Conservation (phyloP, 768 basidiomycete genomes). For the Termitomyces sp. region DNA sequence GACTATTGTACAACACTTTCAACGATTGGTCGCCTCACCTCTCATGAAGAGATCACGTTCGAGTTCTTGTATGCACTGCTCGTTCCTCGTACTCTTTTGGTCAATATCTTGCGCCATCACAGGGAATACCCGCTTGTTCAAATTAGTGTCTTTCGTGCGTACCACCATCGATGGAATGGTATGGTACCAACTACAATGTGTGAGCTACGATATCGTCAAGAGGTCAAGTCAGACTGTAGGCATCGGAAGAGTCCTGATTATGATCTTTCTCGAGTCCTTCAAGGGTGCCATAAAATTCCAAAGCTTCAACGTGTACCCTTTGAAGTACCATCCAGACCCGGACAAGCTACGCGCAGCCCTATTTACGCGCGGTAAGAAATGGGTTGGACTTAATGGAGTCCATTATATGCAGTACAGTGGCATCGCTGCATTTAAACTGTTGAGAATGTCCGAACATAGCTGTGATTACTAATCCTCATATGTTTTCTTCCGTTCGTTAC, state of each 20-base stretch:
- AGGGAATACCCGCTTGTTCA: constrained; percentile 44
- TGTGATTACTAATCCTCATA: too few relatives aligned
- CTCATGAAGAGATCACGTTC: constrained; percentile 54
- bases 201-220: constrained; percentile 49
- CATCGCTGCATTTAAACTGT: constrained; percentile 37
- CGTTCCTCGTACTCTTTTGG: constrained; percentile 45
- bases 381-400: constrained; percentile 45
- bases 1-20: constrained; percentile 46
- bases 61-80: constrained; percentile 50
- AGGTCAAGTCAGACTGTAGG: constrained; percentile 26
- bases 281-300: constrained; percentile 47
- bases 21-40: constrained; percentile 38
- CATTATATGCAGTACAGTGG: constrained; percentile 57
- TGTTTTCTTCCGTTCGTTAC: too few relatives aligned
- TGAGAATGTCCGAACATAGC: too few relatives aligned
- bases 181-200: constrained; percentile 39
- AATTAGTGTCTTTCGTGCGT: constrained; percentile 34
- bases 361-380: constrained; percentile 48
- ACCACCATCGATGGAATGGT: constrained; percentile 27
- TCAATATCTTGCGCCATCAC: constrained; percentile 49
- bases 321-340: constrained; percentile 44
- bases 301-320: constrained; percentile 44
- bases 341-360: constrained; percentile 34
- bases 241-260: constrained; percentile 34
- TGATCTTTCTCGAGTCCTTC: constrained; percentile 35